phyloP scores from a whole-genome alignment of 2,329 filamentous ascomycete genomes.

The Microascus cirrosus region DNA sequence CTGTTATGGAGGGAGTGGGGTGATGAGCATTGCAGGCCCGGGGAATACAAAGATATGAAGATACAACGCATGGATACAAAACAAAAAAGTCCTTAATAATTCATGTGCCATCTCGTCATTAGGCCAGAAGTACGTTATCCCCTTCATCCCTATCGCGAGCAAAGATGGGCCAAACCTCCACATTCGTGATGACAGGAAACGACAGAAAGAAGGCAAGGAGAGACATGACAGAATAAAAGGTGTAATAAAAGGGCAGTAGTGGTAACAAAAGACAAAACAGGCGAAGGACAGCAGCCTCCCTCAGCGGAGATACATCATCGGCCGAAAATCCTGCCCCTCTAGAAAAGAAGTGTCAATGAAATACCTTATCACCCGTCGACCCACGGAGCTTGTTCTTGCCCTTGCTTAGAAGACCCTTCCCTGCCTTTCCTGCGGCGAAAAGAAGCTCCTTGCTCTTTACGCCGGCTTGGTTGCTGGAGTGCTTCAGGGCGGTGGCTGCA shows the following conservation, averaged over 20 bases:
- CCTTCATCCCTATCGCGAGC: neutral
- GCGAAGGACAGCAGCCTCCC: neutral
- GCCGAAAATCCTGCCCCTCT: neutral
- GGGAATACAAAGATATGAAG: neutral
- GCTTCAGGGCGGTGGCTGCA: conserved; percentile 19
- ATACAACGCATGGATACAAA: conserved; percentile 4
- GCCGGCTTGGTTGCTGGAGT: conserved; percentile 55
- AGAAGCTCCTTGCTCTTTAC: conserved; percentile 82
- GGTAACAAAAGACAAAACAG: neutral
- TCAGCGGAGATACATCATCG: neutral
- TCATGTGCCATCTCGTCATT: conserved; percentile 1
- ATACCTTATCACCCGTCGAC: conserved; percentile 71
- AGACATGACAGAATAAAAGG: conserved; percentile 3
- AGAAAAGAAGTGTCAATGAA: conserved; percentile 40
- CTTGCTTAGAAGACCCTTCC: conserved; percentile 85
- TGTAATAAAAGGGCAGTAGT: neutral
- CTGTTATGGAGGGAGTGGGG: neutral
- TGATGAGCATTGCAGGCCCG: neutral
- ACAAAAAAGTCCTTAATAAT: neutral
- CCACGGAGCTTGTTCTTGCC: conserved; percentile 72
- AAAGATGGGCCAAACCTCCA: neutral
- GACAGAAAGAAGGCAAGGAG: conserved; percentile 10
- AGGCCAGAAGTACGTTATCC: neutral
- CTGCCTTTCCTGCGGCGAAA: conserved; percentile 76
- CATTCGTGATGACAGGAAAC: neutral